Base-by-base conservation (phyloP, 2,329 filamentous ascomycete genomes). In the Cladosporium phlei region DNA sequence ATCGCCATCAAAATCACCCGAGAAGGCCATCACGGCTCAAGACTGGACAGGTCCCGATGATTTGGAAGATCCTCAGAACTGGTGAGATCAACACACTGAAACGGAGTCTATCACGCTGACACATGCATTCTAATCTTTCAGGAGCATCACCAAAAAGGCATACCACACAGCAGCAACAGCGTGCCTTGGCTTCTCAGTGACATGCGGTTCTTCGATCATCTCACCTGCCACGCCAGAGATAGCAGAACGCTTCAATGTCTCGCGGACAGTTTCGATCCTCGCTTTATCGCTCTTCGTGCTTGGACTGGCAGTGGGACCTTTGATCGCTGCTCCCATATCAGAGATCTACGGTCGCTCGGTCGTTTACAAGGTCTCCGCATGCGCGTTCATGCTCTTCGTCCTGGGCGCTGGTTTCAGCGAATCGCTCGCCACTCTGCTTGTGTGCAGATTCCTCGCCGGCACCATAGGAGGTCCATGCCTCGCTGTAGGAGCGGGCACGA, bases 261-360 rank as follows among this genome's bases (percentile, higher is more conserved):
- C 70, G 11, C 69, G 70, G 38, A 81, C 77, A 1, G 69, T 72
- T 6, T 76, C 80, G 0, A 66, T 85, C n/a, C 63, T 84, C 0
- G 76, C 77, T 0, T 59, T 85, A 1, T 75, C 80, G 0, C 59
- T 82, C 5, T 85, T 81, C 59, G 74, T 80, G 5, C 62, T 84
- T 6, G 67, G 66, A 1, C 83, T 88, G 37, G 86, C 82, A 1
- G 79, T 84, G 46, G 85, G 85, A 1, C 85, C 86, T 1, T 77
- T 79, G 0, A 70, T 89, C 17, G 86, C 83, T 72, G 85, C 85
- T 2, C 86, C 86, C 1, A 68, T 89, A 4, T 86, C 82, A 2
- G 86, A 91, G 67, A 70, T 85, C 28, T 79, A 74, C 55, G 86
- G 86, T 28, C 78, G 86, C 21, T 73, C 78, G 25, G 63, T 85